Base-by-base conservation (phyloP, 2,329 filamentous ascomycete genomes). In the Claviceps quebecensis region DNA sequence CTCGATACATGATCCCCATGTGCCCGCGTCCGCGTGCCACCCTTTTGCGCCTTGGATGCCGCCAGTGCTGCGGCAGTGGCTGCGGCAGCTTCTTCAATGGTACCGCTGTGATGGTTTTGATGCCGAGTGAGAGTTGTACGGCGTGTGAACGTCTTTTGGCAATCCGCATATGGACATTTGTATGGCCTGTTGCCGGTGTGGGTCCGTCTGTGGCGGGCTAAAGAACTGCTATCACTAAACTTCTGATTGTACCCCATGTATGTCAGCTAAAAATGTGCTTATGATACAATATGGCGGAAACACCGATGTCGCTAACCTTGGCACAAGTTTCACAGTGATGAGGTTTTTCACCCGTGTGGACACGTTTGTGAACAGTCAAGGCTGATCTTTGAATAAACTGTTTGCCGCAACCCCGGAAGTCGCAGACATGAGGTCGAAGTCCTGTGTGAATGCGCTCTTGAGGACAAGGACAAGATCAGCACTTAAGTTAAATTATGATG, bases 341-440 rank as follows among this genome's bases (percentile, higher is more conserved):
- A 48, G 93, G 93, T 70, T 98, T 98, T 72, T 97, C 93, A 57
- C 93, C 93, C 2, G 93, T 97, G 68, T 98, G 93, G 19, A 96
- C 90, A 59, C 93, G 86, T 63, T 87, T 84, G 67, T 97, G 93
- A 7, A 98, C 93, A 0, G 93, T 98, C 65, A 98, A 72, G 22
- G 93, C 93, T 29, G 90, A 96, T 52, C 93, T 80, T 68, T 98
- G 93, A 59, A 98, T 98, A 65, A 98, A 98, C 63, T 91, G 87
- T 69, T 97, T 98, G 57, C 87, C 87, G 66, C 93, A 98, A 50
- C 81, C 82, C 41, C 84, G 84, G 53, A 81, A 87, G 61, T 96
- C 90, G 69, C 93, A 98, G 48, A 91, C 84, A 65, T 98, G 93
- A 47, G 93, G 93, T 53, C 91, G 78, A 53, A 90, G 77, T 45